Percentiles rank a stretch among this genome's conserved stretches.
phyloP scores from a whole-genome alignment of 257 asterid species.

The Avicennia marina region DNA sequence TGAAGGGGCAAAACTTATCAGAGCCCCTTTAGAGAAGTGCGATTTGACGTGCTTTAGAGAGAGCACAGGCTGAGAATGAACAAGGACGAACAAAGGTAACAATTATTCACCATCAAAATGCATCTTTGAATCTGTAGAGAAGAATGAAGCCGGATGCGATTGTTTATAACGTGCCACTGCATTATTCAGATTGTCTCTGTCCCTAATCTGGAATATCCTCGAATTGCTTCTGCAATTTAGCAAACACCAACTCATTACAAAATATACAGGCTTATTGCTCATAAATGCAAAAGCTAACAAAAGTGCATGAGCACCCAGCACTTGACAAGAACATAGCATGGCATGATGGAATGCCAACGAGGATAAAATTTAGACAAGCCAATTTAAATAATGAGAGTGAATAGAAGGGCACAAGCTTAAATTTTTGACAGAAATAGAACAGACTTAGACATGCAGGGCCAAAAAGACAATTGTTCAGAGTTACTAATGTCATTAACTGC shows the following conservation, averaged over 20 bases:
- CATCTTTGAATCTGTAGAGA: constrained; percentile 18
- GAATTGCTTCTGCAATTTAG: constrained; percentile 59
- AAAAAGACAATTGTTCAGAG: background rate
- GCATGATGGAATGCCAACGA: background rate
- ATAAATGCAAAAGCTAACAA: background rate
- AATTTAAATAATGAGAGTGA: background rate
- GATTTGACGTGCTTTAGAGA: too few relatives aligned
- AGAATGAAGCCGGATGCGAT: constrained; percentile 5
- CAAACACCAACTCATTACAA: background rate
- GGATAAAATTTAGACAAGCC: background rate
- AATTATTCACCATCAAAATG: constrained; percentile 39
- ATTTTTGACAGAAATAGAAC: background rate
- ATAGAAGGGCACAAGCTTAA: background rate
- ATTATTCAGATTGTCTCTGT: constrained; percentile 69
- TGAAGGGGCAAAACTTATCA: constrained; percentile 9
- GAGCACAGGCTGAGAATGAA: constrained; percentile 17
- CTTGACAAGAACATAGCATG: background rate
- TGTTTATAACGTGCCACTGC: constrained; percentile 19
- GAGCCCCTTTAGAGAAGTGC: too few relatives aligned
- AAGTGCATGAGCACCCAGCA: background rate
- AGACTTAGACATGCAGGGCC: background rate
- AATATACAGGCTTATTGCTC: background rate
- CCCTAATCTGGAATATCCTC: constrained; percentile 83
- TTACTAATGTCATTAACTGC: background rate
- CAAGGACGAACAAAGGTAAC: constrained; percentile 15